phyloP scores from a whole-genome alignment of 208 protist species.

The Crithidia acanthocephali region DNA sequence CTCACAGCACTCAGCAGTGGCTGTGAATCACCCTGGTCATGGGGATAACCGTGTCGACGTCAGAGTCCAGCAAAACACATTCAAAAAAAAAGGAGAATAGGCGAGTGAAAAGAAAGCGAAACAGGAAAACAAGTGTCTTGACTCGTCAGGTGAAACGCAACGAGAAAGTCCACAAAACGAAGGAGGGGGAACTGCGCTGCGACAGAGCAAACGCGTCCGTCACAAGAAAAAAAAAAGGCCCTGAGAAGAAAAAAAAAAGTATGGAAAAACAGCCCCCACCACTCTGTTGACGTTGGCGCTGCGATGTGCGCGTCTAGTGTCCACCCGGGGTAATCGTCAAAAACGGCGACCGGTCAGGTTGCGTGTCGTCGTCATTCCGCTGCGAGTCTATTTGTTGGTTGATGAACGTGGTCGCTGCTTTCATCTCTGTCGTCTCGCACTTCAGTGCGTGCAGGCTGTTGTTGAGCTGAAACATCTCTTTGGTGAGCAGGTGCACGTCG shows the following conservation, averaged over 20 bases:
- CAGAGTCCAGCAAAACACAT: background rate
- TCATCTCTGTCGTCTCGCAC: slow-evolving; percentile 32
- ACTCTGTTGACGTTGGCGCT: background rate
- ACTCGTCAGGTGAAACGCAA: no score
- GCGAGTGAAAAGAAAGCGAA: no score
- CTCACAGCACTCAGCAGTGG: slow-evolving; percentile 1
- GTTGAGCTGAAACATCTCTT: slow-evolving; percentile 71
- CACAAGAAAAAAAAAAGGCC: background rate
- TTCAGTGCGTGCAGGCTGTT: slow-evolving; percentile 38
- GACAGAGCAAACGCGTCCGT: no score
- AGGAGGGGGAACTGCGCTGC: no score
- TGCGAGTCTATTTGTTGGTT: slow-evolving; percentile 18
- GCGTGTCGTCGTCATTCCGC: slow-evolving; percentile 7
- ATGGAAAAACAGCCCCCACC: no score
- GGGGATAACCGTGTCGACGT: no score
- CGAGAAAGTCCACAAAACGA: no score
- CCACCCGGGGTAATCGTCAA: background rate
- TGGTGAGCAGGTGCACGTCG: slow-evolving; percentile 40
- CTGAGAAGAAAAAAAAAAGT: background rate
- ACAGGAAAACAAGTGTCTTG: no score
- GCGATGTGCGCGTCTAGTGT: background rate
- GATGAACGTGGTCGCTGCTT: slow-evolving; percentile 20
- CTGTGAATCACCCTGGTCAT: no score
- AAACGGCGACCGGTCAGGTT: slow-evolving; percentile 1
- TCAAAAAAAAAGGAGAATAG: slow-evolving; percentile 15